phyloP scores from a whole-genome alignment of 768 basidiomycete genomes.

The Clavulina sp. region DNA sequence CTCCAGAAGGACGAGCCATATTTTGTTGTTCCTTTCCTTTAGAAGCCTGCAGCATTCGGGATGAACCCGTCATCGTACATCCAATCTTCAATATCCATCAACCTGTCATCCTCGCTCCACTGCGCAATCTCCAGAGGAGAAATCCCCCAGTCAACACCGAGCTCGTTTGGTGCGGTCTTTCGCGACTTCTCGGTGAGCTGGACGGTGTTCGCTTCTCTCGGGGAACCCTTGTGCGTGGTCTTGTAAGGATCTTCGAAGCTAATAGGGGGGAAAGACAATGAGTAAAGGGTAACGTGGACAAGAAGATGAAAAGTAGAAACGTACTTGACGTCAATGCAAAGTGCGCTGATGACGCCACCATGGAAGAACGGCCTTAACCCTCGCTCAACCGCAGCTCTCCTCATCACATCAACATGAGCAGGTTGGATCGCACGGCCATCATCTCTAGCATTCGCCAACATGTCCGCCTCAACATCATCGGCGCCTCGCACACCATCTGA shows the following conservation, averaged over 20 bases:
- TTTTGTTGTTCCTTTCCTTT: no score
- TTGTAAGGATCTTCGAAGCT: slow-evolving; percentile 11
- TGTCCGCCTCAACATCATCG: slow-evolving; percentile 14
- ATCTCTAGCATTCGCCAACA: slow-evolving; percentile 17
- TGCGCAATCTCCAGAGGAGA: slow-evolving; percentile 11
- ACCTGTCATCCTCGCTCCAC: slow-evolving; percentile 10
- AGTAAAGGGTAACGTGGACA: background rate
- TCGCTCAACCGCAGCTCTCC: slow-evolving; percentile 16
- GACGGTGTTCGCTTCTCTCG: slow-evolving; percentile 3
- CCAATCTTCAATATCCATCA: slow-evolving; percentile 9
- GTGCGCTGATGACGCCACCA: slow-evolving; percentile 12
- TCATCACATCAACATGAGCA: slow-evolving; percentile 10
- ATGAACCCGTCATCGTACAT: slow-evolving; percentile 11
- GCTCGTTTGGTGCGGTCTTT: slow-evolving; percentile 2
- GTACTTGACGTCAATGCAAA: slow-evolving; percentile 12
- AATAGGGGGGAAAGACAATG: background rate
- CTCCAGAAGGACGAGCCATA: no score
- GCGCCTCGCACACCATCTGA: slow-evolving; percentile 1
- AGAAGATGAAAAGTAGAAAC: background rate
- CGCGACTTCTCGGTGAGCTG: background rate
- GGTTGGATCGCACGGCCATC: slow-evolving; percentile 15
- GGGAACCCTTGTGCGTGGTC: background rate
- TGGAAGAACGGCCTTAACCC: slow-evolving; percentile 16
- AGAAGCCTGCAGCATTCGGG: slow-evolving; percentile 10
- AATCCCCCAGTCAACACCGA: slow-evolving; percentile 11